Conservation (phyloP, 768 basidiomycete genomes). For the Termitomyces sp. region DNA sequence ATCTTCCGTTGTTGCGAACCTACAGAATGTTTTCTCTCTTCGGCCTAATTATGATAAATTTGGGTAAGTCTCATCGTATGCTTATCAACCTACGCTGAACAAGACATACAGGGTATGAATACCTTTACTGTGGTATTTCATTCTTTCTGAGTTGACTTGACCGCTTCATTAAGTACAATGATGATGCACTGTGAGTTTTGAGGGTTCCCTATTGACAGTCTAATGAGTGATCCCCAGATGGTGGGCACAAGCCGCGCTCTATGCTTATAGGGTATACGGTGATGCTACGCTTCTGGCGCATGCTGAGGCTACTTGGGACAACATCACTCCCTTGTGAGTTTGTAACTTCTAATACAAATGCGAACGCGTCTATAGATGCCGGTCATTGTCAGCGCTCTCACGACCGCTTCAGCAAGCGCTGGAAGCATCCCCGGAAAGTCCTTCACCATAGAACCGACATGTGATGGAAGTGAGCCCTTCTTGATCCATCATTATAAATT, state of each 20-base stretch:
- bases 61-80: constrained; percentile 17
- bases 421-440: constrained; percentile 33
- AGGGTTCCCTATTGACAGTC: not conserved
- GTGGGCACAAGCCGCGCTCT: constrained; percentile 50
- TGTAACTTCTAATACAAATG: not conserved
- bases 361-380: not conserved
- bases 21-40: constrained; percentile 34
- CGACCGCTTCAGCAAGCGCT: constrained; percentile 30
- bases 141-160: not conserved
- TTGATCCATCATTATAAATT: not conserved
- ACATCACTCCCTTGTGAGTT: constrained; percentile 39
- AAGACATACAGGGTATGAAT: not conserved
- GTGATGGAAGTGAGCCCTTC: constrained; percentile 32
- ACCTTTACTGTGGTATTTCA: not conserved
- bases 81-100: not conserved
- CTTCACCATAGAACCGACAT: constrained; percentile 34
- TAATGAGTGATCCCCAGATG: constrained; percentile 23
- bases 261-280: constrained; percentile 43
- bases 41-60: constrained; percentile 37
- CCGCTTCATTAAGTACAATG: constrained; percentile 30
- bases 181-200: constrained; percentile 36
- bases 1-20: constrained; percentile 29
- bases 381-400: constrained; percentile 31
- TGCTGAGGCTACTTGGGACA: constrained; percentile 43
- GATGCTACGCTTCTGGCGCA: constrained; percentile 35